A percentile compares a stretch with the other conserved stretches of the same genome.
Conservation (phyloP, 352 stramenopile species). For the Phytophthora europaea region DNA sequence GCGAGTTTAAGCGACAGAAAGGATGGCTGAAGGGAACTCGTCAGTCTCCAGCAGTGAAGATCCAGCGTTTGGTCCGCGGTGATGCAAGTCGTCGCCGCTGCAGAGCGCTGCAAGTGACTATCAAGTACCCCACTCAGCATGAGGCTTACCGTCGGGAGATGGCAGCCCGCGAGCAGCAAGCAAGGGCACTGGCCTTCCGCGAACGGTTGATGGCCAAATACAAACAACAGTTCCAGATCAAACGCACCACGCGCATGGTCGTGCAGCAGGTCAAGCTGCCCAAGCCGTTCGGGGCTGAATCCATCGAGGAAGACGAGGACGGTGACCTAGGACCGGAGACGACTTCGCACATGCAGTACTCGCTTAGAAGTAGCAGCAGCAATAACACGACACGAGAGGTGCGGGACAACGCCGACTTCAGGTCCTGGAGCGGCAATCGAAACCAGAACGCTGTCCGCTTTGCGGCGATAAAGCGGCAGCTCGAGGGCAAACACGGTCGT, state of each 20-base stretch:
- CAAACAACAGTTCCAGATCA: constrained; percentile 58
- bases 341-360: constrained; percentile 31
- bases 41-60: constrained; percentile 76
- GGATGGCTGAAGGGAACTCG: constrained; percentile 67
- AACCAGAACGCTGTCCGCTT: constrained; percentile 59
- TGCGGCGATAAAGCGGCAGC: constrained; percentile 47
- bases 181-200: constrained; percentile 46
- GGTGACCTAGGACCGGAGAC: constrained; percentile 22
- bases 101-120: constrained; percentile 48
- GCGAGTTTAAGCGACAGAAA: constrained; percentile 72
- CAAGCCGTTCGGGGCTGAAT: constrained; percentile 10
- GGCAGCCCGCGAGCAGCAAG: constrained; percentile 27
- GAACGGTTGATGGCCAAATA: constrained; percentile 70
- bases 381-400: neutral
- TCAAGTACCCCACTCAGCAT: constrained; percentile 54
- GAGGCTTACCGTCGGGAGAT: constrained; percentile 52
- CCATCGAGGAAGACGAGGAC: constrained; percentile 4
- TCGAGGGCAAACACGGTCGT: constrained; percentile 42
- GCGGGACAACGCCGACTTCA: neutral
- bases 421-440: constrained; percentile 6
- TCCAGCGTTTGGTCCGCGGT: constrained; percentile 72
- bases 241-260: constrained; percentile 64
- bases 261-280: constrained; percentile 34
- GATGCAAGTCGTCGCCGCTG: constrained; percentile 49
- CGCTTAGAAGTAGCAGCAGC: constrained; percentile 13